Evolutionary conservation across 192 early-diverging fungal species (phyloP).

Genomic region (Pilobolus umbonatus): DNA sequence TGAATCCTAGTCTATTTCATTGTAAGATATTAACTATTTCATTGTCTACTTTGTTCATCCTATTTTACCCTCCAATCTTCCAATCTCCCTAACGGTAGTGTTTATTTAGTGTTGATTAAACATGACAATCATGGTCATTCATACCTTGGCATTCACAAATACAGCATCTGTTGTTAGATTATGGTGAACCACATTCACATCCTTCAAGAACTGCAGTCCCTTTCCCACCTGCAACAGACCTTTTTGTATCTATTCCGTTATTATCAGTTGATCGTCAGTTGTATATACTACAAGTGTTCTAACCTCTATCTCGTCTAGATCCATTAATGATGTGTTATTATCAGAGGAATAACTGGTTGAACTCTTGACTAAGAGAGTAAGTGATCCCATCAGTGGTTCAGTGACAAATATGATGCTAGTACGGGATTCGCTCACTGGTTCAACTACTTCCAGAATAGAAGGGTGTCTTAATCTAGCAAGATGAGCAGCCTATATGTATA

Average conservation of each 20-base stretch:
- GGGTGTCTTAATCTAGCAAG: conserved; percentile 75
- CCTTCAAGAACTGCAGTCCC: conserved; percentile 76
- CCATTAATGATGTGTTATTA: conserved; percentile 41
- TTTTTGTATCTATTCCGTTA: conserved; percentile 57
- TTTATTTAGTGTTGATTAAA: neutral
- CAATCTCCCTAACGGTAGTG: conserved; percentile 55
- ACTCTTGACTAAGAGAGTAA: conserved; percentile 60
- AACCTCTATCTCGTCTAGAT: conserved; percentile 74
- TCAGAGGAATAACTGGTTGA: conserved; percentile 33
- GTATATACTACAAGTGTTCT: neutral
- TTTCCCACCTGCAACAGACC: conserved; percentile 69
- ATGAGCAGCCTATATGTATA: conserved; percentile 51
- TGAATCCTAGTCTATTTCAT: conserved; percentile 57
- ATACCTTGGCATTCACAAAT: conserved; percentile 67
- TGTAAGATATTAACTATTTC: neutral
- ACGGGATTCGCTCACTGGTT: conserved; percentile 66
- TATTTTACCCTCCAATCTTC: conserved; percentile 66
- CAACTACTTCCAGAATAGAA: conserved; percentile 67
- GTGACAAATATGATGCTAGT: conserved; percentile 69
- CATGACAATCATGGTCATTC: neutral
- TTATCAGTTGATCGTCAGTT: neutral
- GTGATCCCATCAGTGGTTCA: conserved; percentile 61
- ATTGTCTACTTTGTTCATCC: neutral
- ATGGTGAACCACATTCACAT: conserved; percentile 69
- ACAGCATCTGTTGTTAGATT: conserved; percentile 69